A percentile compares a stretch with the other conserved stretches of the same genome.
Conservation (phyloP, 2,329 filamentous ascomycete genomes). For the Calonectria crousiana region DNA sequence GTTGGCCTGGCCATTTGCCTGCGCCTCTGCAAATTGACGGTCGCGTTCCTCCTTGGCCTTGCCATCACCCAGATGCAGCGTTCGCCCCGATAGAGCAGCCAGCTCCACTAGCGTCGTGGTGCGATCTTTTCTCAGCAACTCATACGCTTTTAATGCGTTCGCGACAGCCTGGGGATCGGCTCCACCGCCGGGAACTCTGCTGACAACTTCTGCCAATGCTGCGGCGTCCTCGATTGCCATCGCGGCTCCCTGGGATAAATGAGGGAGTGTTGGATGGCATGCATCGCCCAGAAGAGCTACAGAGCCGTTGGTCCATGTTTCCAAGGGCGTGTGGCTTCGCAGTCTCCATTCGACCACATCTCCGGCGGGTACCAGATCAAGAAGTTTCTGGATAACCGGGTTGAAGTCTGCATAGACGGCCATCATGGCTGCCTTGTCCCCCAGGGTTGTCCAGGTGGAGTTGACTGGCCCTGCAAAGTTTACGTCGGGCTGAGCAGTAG, state of each 20-base stretch:
- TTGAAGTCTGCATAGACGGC: slow-evolving; percentile 25
- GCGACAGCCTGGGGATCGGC: neutral
- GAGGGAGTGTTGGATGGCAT: neutral
- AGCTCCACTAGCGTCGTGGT: neutral
- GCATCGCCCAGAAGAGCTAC: slow-evolving; percentile 19
- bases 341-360: slow-evolving; percentile 27
- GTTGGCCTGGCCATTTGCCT: neutral
- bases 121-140: neutral
- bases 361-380: slow-evolving; percentile 14
- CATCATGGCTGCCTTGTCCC: slow-evolving; percentile 28
- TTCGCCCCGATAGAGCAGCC: neutral
- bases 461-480: slow-evolving; percentile 27
- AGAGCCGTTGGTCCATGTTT: slow-evolving; percentile 11
- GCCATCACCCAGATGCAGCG: neutral
- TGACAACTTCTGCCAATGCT: neutral
- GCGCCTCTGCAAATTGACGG: neutral
- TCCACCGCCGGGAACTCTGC: neutral
- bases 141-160: neutral
- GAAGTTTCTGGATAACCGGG: neutral
- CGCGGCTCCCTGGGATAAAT: neutral
- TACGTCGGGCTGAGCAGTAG: slow-evolving; percentile 15
- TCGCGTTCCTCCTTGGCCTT: slow-evolving; percentile 1
- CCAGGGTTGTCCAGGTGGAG: slow-evolving; percentile 28
- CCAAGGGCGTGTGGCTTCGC: slow-evolving; percentile 21
- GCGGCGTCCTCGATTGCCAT: neutral